These are phyloP conservation scores for Pythium sp. DNA, from an alignment of 352 stramenopile species.

Conservation along the genomic window DNA sequence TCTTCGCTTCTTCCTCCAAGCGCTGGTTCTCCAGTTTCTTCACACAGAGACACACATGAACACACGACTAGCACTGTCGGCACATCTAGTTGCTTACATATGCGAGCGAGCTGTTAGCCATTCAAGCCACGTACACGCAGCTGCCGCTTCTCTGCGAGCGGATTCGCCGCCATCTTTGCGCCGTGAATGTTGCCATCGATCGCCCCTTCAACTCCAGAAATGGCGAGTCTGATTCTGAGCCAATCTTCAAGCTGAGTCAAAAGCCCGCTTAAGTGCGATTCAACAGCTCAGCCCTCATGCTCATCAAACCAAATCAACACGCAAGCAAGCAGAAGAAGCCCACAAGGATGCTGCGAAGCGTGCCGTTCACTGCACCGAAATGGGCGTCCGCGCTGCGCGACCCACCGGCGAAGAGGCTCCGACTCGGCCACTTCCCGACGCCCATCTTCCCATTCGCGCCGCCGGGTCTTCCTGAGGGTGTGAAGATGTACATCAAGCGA, in stretches of 20 bases:
- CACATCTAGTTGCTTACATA: background rate
- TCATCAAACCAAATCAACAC: constrained; percentile 4
- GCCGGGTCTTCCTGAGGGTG: constrained; percentile 60
- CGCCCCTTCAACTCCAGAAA: background rate
- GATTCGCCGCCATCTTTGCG: constrained; percentile 20
- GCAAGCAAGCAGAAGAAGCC: background rate
- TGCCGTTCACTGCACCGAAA: constrained; percentile 54
- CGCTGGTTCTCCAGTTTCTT: constrained; percentile 78
- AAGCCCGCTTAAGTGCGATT: background rate
- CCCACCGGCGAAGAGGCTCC: constrained; percentile 47
- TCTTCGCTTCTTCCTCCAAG: constrained; percentile 49
- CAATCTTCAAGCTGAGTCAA: background rate
- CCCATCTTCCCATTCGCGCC: constrained; percentile 73
- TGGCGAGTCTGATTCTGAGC: background rate
- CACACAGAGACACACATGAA: constrained; percentile 6
- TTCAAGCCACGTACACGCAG: constrained; percentile 25
- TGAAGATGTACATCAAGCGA: constrained; percentile 84
- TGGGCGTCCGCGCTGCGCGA: constrained; percentile 56
- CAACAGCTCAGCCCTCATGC: background rate
- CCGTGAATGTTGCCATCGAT: background rate
- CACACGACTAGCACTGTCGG: background rate
- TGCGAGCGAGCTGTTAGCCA: too few species aligned
- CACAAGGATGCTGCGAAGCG: constrained; percentile 51
- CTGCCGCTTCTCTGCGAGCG: constrained; percentile 35
- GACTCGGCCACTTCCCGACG: constrained; percentile 76